Evolutionary conservation across 805 yeast species (phyloP).

Genomic region (Clavispora fructus): DNA sequence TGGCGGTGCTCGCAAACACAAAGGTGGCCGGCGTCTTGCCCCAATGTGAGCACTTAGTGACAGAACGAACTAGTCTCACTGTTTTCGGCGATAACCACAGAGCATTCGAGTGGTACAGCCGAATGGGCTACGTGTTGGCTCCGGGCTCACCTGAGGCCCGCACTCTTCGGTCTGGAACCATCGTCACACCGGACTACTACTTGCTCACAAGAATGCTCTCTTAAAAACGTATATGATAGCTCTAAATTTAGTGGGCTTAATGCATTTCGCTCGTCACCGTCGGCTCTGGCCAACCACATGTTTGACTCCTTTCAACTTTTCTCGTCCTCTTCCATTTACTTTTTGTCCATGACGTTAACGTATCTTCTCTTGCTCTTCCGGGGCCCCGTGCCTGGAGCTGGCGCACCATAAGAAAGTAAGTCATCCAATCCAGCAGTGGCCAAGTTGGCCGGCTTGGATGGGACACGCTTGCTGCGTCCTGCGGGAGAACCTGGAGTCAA

Average conservation of each 20-base stretch:
- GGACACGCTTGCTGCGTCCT: slow-evolving; percentile 8
- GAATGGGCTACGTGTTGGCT: slow-evolving; percentile 33
- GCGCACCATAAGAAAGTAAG: slow-evolving; percentile 23
- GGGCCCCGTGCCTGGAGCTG: slow-evolving; percentile 4
- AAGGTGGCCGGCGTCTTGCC: background rate
- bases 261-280: background rate
- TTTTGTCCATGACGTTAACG: slow-evolving; percentile 14
- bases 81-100: slow-evolving; percentile 43
- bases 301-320: background rate
- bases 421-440: slow-evolving; percentile 41
- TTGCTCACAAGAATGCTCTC: slow-evolving; percentile 11
- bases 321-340: background rate
- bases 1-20: slow-evolving; percentile 17
- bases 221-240: background rate
- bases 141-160: slow-evolving; percentile 43
- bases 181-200: slow-evolving; percentile 41
- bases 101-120: slow-evolving; percentile 42
- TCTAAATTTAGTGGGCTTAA: background rate
- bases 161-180: slow-evolving; percentile 33
- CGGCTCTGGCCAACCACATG: background rate
- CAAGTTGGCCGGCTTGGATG: slow-evolving; percentile 17
- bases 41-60: slow-evolving; percentile 5
- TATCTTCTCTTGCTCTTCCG: slow-evolving; percentile 15
- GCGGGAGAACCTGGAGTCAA: slow-evolving; percentile 2
- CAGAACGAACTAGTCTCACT: slow-evolving; percentile 38